Evolutionary conservation across 2,329 filamentous ascomycete species (phyloP).

Genomic region (Phyllosticta capitalensis): DNA sequence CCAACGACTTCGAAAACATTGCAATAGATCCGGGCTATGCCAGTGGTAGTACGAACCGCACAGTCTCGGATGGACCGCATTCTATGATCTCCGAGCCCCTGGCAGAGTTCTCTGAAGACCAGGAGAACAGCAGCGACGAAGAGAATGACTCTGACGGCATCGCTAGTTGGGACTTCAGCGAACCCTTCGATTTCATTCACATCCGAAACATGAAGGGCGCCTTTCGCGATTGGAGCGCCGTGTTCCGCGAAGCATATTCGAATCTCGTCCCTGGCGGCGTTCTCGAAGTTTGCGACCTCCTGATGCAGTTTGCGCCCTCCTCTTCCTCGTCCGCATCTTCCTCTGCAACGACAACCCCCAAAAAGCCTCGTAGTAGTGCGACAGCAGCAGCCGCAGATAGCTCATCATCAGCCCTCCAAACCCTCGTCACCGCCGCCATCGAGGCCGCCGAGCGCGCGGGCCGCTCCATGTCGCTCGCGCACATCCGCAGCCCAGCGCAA

Average conservation of each 20-base stretch:
- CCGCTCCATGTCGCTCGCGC: slow-evolving; percentile 32
- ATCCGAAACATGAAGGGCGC: slow-evolving; percentile 39
- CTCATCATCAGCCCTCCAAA: slow-evolving; percentile 17
- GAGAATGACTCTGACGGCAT: slow-evolving; percentile 4
- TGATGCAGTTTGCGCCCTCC: slow-evolving; percentile 13
- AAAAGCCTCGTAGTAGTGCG: not conserved
- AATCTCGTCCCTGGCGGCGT: slow-evolving; percentile 38
- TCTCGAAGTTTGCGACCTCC: slow-evolving; percentile 37
- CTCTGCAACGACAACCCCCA: not conserved
- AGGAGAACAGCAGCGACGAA: not conserved
- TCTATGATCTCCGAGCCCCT: not conserved
- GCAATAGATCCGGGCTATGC: slow-evolving; percentile 10
- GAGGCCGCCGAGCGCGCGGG: slow-evolving; percentile 32
- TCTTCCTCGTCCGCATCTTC: not conserved
- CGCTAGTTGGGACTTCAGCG: slow-evolving; percentile 38
- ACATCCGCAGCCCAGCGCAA: slow-evolving; percentile 29
- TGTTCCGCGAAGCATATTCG: slow-evolving; percentile 38
- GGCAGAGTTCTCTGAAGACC: not conserved
- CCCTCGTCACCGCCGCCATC: slow-evolving; percentile 21
- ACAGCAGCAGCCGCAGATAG: not conserved
- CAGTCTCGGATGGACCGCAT: not conserved
- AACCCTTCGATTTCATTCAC: slow-evolving; percentile 42
- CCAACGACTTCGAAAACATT: not conserved
- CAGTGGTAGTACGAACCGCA: slow-evolving; percentile 7
- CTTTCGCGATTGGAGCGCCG: slow-evolving; percentile 37